Evolutionary conservation across 148 eudicot species (phyloP).

Genomic region (Rhododendron vialii): DNA sequence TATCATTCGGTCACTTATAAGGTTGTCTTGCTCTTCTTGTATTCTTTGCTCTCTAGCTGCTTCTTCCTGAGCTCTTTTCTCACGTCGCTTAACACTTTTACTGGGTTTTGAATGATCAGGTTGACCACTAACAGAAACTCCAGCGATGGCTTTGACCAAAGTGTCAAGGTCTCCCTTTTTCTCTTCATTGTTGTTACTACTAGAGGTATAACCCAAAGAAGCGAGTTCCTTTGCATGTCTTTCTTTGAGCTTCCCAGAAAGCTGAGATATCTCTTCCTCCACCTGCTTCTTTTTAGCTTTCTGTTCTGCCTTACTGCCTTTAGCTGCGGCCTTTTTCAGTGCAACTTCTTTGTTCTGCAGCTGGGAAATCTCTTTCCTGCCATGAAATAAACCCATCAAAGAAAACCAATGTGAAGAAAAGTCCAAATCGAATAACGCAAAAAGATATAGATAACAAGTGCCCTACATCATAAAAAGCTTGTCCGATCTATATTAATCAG

Average conservation of each 20-base stretch:
- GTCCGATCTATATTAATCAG: neutral
- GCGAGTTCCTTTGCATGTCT: conserved; percentile 51
- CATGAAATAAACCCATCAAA: neutral
- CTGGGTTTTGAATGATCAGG: conserved; percentile 35
- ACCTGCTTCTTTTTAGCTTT: conserved; percentile 65
- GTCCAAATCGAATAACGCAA: neutral
- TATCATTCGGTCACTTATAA: conserved; percentile 33
- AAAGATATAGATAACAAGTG: neutral
- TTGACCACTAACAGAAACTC: conserved; percentile 19
- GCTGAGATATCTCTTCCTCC: conserved; percentile 49
- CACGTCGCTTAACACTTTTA: conserved; percentile 56
- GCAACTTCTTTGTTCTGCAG: conserved; percentile 54
- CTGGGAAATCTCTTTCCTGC: conserved; percentile 52
- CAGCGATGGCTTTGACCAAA: conserved; percentile 34
- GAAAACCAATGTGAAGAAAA: neutral
- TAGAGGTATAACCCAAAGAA: conserved; percentile 37
- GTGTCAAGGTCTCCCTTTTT: conserved; percentile 40
- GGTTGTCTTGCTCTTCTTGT: conserved; percentile 50
- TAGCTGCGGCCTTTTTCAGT: conserved; percentile 49
- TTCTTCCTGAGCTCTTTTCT: conserved; percentile 64
- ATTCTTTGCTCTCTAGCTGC: conserved; percentile 59
- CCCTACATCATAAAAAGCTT: neutral
- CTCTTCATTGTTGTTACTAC: conserved; percentile 11
- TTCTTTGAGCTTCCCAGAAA: conserved; percentile 52
- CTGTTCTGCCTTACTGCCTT: conserved; percentile 64